These are phyloP conservation scores for Scytalidium sp. DNA, from an alignment of 2,329 filamentous ascomycete genomes.

Conservation along the genomic window DNA sequence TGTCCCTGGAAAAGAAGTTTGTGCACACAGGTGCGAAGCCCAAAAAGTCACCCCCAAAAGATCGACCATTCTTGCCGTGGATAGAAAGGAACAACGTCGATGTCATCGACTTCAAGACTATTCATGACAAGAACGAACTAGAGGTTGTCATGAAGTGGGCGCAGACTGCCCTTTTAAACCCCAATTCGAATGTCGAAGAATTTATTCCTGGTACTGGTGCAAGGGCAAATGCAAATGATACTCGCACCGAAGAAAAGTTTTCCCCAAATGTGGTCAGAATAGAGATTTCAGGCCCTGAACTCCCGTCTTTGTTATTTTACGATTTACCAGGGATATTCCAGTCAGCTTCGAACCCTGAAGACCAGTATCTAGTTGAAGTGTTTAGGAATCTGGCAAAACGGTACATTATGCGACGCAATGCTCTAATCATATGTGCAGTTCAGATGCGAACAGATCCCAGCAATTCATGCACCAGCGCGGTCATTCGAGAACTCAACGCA, in stretches of 20 bases:
- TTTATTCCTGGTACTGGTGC: slow-evolving; percentile 34
- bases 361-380: slow-evolving; percentile 65
- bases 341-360: slow-evolving; percentile 59
- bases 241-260: slow-evolving; percentile 58
- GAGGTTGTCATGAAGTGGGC: slow-evolving; percentile 69
- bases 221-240: slow-evolving; percentile 34
- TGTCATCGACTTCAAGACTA: slow-evolving; percentile 59
- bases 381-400: slow-evolving; percentile 67
- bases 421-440: slow-evolving; percentile 74
- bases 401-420: slow-evolving; percentile 67
- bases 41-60: slow-evolving; percentile 4
- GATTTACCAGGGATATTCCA: slow-evolving; percentile 83
- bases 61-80: slow-evolving; percentile 64
- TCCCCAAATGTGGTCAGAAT: slow-evolving; percentile 79
- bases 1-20: slow-evolving; percentile 67
- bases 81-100: slow-evolving; percentile 36
- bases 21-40: slow-evolving; percentile 36
- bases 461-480: slow-evolving; percentile 66
- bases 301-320: slow-evolving; percentile 77
- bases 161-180: slow-evolving; percentile 75
- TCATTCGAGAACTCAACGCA: slow-evolving; percentile 58
- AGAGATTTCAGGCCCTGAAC: slow-evolving; percentile 67
- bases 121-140: slow-evolving; percentile 60
- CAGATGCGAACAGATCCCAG: slow-evolving; percentile 77
- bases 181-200: slow-evolving; percentile 45